Base-by-base conservation (phyloP, 1,284 basidiomycete species). In the Malassezia yamatoensis region DNA sequence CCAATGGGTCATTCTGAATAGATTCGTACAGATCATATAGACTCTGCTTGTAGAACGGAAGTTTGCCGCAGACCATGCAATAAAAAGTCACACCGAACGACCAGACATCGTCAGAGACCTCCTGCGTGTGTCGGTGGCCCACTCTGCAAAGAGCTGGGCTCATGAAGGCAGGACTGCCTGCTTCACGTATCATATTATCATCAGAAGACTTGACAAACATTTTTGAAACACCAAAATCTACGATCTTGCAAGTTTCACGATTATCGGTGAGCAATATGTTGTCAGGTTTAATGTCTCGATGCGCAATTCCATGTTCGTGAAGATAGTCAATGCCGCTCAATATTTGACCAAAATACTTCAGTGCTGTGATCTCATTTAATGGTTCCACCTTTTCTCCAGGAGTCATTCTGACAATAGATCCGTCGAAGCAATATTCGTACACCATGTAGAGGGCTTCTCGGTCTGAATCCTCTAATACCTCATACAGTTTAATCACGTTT, bases 221-320 rank as follows among this genome's bases (percentile, higher is more conserved):
- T 53, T 81, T 79, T 1, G 79, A 80, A 0, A 81, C 79, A 32
- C 81, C 81, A 67, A 82, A 82, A 60, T 81, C 80, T 62, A 78
- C 80, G 45, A 82, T 75, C 66, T 81, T 81, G 72, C 80, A 79
- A 10, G 71, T 68, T 48, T 73, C 66, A n/a, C 72, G 65, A 57
- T 80, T 76, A n/a, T 72, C 71, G 11, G 75, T 76, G 13, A 81
- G 72, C 21, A 82, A 73, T 33, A 81, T 77, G 66, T 82, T 81
- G 63, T 80, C 79, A 0, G 79, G 79, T 64, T 80, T 80, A 73
- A 80, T 77, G 60, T 79, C 79, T 12, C 78, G 74, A 63, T 80
- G 79, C 5, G 78, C 77, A 33, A 82, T 78, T 32, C 77, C 77
- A 67, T 81, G 80, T 37, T 75, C 73, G 65, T 82, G 81, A 10